Evolutionary conservation across 495 filamentous ascomycete genomes (phyloP).

Genomic region (Choiromyces venosus): DNA sequence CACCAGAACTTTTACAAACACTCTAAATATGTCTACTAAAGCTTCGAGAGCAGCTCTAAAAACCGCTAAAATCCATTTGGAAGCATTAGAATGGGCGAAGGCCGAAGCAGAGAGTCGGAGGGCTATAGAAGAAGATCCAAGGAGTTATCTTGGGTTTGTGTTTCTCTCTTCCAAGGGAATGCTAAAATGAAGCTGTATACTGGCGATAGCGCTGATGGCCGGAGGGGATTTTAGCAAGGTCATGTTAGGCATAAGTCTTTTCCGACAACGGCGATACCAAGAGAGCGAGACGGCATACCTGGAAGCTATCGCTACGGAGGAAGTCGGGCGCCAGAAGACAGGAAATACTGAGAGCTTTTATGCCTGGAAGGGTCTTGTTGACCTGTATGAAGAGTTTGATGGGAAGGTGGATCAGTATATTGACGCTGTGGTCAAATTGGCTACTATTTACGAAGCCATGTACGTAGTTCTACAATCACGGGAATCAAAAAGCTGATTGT

Average conservation of each 20-base stretch:
- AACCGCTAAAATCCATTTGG: conserved; percentile 70
- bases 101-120: conserved; percentile 62
- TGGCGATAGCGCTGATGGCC: background rate
- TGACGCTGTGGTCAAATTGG: conserved; percentile 62
- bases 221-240: conserved; percentile 54
- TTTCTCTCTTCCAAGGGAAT: background rate
- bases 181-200: background rate
- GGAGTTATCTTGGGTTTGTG: conserved; percentile 71
- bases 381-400: conserved; percentile 68
- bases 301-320: conserved; percentile 58
- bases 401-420: conserved; percentile 69
- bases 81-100: conserved; percentile 70
- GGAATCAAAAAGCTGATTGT: conserved; percentile 3
- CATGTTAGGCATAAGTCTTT: conserved; percentile 73
- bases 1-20: background rate
- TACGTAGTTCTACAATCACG: conserved; percentile 44
- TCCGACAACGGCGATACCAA: conserved; percentile 63
- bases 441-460: conserved; percentile 63
- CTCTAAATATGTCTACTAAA: conserved; percentile 49
- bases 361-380: conserved; percentile 87
- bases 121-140: conserved; percentile 63
- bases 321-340: conserved; percentile 50
- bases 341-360: conserved; percentile 46
- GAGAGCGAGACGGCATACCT: conserved; percentile 70
- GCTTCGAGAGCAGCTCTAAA: conserved; percentile 69